Conservation (phyloP, 805 yeast genomes). For the Candida yuanshanica region DNA sequence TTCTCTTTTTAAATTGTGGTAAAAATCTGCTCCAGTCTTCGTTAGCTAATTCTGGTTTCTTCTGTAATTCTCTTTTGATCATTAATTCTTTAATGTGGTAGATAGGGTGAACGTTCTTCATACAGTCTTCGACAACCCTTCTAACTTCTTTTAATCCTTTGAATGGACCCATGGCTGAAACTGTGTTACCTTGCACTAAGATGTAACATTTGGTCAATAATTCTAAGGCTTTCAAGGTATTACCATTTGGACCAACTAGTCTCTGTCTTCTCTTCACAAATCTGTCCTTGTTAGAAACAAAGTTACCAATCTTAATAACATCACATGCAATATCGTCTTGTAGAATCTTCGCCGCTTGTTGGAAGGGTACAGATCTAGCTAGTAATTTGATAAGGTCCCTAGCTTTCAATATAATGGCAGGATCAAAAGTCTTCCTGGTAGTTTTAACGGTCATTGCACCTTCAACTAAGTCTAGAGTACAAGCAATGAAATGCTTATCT, state of each 20-base stretch:
- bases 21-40: conserved; percentile 97
- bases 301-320: conserved; percentile 88
- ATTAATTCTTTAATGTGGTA: conserved; percentile 94
- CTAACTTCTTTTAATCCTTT: conserved; percentile 89
- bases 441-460: conserved; percentile 98
- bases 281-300: conserved; percentile 85
- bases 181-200: conserved; percentile 95
- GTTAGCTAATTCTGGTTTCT: conserved; percentile 89
- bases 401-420: conserved; percentile 88
- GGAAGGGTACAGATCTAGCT: conserved; percentile 95
- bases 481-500: conserved; percentile 68
- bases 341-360: conserved; percentile 88
- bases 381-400: conserved; percentile 89
- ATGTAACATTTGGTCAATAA: conserved; percentile 92
- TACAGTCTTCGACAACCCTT: conserved; percentile 95
- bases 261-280: conserved; percentile 95
- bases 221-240: conserved; percentile 92
- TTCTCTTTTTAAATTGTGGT: conserved; percentile 94
- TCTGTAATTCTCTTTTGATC: conserved; percentile 93
- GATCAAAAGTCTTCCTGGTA: conserved; percentile 92
- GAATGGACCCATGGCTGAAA: conserved; percentile 93
- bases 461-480: conserved; percentile 85
- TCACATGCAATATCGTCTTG: conserved; percentile 95
- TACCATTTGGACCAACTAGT: conserved; percentile 94
- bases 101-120: conserved; percentile 96